Evolutionary conservation across 1,284 basidiomycete genomes (phyloP).

Genomic region (Heterobasidion occidentale): DNA sequence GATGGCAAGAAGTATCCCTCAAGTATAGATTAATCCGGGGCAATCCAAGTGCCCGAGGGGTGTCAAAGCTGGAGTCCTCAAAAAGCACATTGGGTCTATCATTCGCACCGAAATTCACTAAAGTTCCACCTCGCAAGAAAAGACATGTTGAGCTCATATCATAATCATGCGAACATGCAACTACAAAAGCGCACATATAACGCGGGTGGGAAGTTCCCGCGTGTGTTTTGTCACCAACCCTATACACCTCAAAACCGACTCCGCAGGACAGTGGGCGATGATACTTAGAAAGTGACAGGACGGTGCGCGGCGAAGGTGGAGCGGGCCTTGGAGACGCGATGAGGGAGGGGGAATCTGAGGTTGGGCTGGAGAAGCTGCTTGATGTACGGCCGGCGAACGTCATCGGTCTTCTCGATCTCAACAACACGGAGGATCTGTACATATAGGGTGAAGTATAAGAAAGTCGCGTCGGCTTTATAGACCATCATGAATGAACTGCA

Average conservation of each 20-base stretch:
- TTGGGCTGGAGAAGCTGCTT: constrained; percentile 88
- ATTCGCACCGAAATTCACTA: no score
- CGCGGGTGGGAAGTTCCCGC: neutral
- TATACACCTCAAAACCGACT: neutral
- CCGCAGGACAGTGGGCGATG: neutral
- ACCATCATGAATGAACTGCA: constrained; percentile 6
- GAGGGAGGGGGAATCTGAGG: constrained; percentile 98
- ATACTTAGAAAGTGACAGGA: constrained; percentile 58
- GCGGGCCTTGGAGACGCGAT: constrained; percentile 71
- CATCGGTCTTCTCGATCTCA: constrained; percentile 87
- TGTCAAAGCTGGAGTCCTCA: no score
- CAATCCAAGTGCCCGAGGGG: no score
- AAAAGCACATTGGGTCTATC: no score
- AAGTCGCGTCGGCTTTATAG: neutral
- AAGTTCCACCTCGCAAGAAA: no score
- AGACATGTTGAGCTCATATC: constrained; percentile 1
- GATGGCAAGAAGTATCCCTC: no score
- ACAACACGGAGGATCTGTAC: constrained; percentile 85
- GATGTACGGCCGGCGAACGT: constrained; percentile 94
- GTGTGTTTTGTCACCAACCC: neutral
- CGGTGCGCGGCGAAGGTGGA: constrained; percentile 71
- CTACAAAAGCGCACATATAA: neutral
- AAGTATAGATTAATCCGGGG: no score
- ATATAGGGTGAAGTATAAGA: constrained; percentile 6
- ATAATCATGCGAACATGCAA: constrained; percentile 1